phyloP scores from a whole-genome alignment of 1,284 basidiomycete genomes.

The Trichosporon sp. region DNA sequence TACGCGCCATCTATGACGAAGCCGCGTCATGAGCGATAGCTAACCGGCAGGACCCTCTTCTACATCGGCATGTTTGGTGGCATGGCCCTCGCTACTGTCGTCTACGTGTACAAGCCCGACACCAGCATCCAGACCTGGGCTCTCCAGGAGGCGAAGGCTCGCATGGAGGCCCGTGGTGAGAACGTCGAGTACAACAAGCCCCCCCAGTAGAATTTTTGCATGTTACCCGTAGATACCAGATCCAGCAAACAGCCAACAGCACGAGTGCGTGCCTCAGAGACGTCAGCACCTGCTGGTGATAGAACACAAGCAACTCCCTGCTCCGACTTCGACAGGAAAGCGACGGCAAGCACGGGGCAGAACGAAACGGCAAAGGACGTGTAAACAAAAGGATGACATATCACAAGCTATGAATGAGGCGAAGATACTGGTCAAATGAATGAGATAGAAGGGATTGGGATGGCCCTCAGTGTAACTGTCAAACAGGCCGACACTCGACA shows the following conservation, averaged over 20 bases:
- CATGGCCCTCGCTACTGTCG: conserved; percentile 67
- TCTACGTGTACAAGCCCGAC: conserved; percentile 91
- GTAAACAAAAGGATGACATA: not conserved
- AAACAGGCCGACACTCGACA: conserved; percentile 27
- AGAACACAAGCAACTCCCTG: not conserved
- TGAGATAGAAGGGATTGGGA: not conserved
- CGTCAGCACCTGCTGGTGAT: not conserved
- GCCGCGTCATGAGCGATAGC: no score
- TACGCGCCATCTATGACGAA: no score
- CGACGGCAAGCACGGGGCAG: not conserved
- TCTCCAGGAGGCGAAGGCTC: conserved; percentile 72
- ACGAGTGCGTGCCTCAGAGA: not conserved
- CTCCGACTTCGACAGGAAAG: not conserved
- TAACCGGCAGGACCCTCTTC: conserved; percentile 64
- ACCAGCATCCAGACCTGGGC: conserved; percentile 90
- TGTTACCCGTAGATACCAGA: conserved; percentile 2
- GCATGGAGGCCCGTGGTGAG: conserved; percentile 84
- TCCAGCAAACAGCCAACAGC: not conserved
- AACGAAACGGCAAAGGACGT: no score
- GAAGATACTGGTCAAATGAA: no score
- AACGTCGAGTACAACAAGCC: conserved; percentile 66
- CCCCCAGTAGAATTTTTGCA: conserved; percentile 13
- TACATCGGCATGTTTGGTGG: conserved; percentile 85
- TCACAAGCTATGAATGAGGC: not conserved
- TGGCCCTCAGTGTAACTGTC: conserved; percentile 23